Percentiles rank a stretch among this genome's conserved stretches.
Evolutionary conservation across 345 rosid species (phyloP).

Genomic region (Firmiana major): DNA sequence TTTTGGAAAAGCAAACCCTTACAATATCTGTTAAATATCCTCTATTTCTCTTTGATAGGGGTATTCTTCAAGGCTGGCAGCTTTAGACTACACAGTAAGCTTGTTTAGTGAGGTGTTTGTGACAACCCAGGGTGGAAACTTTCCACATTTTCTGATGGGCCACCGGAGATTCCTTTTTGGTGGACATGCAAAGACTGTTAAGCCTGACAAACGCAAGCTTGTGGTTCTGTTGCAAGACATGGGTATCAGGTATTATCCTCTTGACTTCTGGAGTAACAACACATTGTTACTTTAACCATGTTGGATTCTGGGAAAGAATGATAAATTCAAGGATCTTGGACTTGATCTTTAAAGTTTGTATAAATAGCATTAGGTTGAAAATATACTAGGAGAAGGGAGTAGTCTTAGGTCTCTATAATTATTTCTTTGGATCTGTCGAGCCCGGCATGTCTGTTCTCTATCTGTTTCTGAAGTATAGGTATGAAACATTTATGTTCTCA

Average conservation of each 20-base stretch:
- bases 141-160: constrained; percentile 96
- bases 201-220: constrained; percentile 80
- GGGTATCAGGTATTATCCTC: constrained; percentile 54
- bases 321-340: not conserved
- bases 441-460: not conserved
- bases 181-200: constrained; percentile 89
- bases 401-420: not conserved
- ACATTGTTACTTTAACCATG: not conserved
- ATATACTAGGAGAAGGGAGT: not conserved
- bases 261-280: constrained; percentile 2
- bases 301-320: not conserved
- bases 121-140: constrained; percentile 94
- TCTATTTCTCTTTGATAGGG: constrained; percentile 42
- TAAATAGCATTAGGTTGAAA: not conserved
- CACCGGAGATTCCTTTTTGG: constrained; percentile 80
- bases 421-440: not conserved
- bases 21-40: not conserved
- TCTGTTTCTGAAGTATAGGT: not conserved
- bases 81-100: constrained; percentile 86
- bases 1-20: not conserved
- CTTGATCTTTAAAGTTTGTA: not conserved
- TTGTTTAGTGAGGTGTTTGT: constrained; percentile 87
- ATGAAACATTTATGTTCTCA: constrained; percentile 5
- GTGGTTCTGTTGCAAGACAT: constrained; percentile 71
- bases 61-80: constrained; percentile 90